Base-by-base conservation (phyloP, 1,284 basidiomycete species). In the Ganoderma lucidum region DNA sequence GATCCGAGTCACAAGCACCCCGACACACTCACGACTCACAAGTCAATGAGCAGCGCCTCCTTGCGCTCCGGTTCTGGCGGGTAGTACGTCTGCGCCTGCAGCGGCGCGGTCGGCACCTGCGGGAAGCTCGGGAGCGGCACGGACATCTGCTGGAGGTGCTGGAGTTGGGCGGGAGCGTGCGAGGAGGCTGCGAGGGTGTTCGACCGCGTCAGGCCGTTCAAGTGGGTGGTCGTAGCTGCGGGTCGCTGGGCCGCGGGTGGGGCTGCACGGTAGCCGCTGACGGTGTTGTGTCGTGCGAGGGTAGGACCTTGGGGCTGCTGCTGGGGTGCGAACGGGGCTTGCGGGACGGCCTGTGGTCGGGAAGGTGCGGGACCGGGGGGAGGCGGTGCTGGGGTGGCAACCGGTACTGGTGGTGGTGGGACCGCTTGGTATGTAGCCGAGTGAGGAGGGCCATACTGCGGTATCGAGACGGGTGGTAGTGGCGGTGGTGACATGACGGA, bases 31-130 rank as follows among this genome's bases (percentile, higher is more conserved):
- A 19, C 6, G 45, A 23, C 63, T 72, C 75, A 92, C 75, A 94
- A 75, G 76, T 94, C 92, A 80, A 96, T 96, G 83, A 96, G 84
- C 79, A 95, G 80, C 59, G 93, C 93, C 78, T 96, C 95, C 81
- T 94, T 92, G 79, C 91, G 87, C 78, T 94, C 90, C 70, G 90
- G 86, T 72, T 88, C 88, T 64, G 86, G 82, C n/a, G 85, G 83
- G 35, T 89, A 78, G 76, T 85, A 90, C 3, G 81, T 72, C 75
- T 89, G 87, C 5, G 81, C 72, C 76, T 90, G 88, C 1, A 93
- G 92, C 23, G 84, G 78, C 15, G 85, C 83, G 4, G 89, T 90
- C 4, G 94, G 94, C 4, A 86, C 93, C 61, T 84, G 83, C 1
- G 93, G 93, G 82, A 95, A 93, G 69, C 86, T 86, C 0, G 91